Percentiles rank a stretch among this genome's conserved stretches.
Conservation (phyloP, 192 early-diverging fungal species). For the Entophlyctis luteolus region DNA sequence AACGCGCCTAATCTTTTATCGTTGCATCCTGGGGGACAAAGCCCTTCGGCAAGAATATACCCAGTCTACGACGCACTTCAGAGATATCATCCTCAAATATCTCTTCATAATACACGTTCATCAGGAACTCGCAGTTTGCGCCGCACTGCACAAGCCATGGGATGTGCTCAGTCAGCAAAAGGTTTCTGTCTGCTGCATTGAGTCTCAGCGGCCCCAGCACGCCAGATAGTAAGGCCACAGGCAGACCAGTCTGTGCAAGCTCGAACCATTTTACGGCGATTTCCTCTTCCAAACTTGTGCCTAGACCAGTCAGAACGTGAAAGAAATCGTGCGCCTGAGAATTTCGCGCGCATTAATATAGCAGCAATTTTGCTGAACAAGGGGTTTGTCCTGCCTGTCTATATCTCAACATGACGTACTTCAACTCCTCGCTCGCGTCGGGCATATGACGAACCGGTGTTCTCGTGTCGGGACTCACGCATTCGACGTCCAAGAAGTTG, state of each 20-base stretch:
- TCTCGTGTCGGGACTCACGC: constrained; percentile 78
- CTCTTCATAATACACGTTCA: constrained; percentile 91
- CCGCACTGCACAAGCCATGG: constrained; percentile 94
- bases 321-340: constrained; percentile 83
- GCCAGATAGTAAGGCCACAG: constrained; percentile 80
- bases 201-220: constrained; percentile 77
- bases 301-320: constrained; percentile 80
- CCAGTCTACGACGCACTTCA: constrained; percentile 3
- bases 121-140: constrained; percentile 64
- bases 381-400: constrained; percentile 85
- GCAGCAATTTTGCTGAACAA: not conserved
- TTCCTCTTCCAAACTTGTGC: constrained; percentile 82
- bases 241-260: constrained; percentile 83
- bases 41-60: constrained; percentile 18
- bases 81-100: constrained; percentile 54
- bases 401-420: constrained; percentile 90
- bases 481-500: constrained; percentile 71
- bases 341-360: not conserved
- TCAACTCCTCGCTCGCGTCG: constrained; percentile 71
- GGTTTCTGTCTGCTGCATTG: constrained; percentile 50
- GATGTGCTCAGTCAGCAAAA: constrained; percentile 67
- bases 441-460: constrained; percentile 82
- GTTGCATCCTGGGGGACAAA: constrained; percentile 11
- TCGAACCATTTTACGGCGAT: constrained; percentile 95
- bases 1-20: constrained; percentile 22